Base-by-base conservation (phyloP, 2,329 filamentous ascomycete species). In the Xylaria polymorpha region DNA sequence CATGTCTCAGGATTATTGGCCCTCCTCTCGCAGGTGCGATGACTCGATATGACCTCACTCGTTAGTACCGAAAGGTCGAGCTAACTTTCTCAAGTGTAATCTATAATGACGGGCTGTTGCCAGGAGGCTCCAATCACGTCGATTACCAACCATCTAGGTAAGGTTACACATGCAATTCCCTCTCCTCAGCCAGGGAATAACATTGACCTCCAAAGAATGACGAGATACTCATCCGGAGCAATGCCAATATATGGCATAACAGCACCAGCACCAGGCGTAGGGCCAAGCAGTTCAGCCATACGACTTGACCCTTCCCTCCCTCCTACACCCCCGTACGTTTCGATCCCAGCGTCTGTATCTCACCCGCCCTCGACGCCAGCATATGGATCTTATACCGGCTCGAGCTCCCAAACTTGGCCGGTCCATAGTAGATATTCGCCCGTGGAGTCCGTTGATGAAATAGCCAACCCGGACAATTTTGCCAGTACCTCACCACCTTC, bases 391-490 rank as follows among this genome's bases (percentile, higher is more conserved):
- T 85, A 84, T 73, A 80, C 81, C 71, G 79, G 78, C 73, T 77
- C 80, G 43, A 79, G 77, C 67, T 79, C 83, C 37, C 82, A 83
- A 58, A 74, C 78, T n/a, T 86, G 85, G 83, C 85, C 86, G 8
- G 77, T 78, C 50, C 83, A 82, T 69, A 84, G 81, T 59, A 81
- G 83, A 73, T 88, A 86, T 76, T 89, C 87, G 10, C 86, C 86
- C 7, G 83, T 85, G 50, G 86, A 87, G 73, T 88, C 86, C 29
- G 82, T 88, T 70, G 87, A 89, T 77, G 87, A 89, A 74, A 84
- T 87, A 70, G 82, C 87, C 35, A 87, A 85, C 77, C 76, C 87
- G 72, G 88, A 91, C 61, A 84, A 85, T 73, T 81, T 82, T 60
- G 76, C 76, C 39, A 81, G 82, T 59, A 77, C 76, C 56, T 80